Conservation (phyloP, 495 filamentous ascomycete species). For the Chaetomidium leptoderma region DNA sequence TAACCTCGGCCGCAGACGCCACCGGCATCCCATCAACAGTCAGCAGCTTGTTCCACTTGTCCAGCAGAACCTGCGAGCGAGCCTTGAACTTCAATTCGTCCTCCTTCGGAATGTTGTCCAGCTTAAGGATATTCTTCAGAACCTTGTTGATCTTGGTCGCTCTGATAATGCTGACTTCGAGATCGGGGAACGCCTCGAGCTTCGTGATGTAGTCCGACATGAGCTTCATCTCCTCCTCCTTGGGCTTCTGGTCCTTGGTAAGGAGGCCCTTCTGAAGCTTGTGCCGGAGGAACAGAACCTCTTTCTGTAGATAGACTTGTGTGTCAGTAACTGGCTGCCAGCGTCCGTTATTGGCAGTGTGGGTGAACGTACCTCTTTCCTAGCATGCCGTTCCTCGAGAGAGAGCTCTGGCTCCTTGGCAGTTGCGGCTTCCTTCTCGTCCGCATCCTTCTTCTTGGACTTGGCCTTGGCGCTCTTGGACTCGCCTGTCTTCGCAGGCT, state of each 20-base stretch:
- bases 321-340: slow-evolving; percentile 12
- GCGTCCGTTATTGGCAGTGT: neutral
- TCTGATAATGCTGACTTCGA: slow-evolving; percentile 81
- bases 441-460: slow-evolving; percentile 59
- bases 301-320: slow-evolving; percentile 50
- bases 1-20: slow-evolving; percentile 10
- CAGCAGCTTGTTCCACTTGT: slow-evolving; percentile 79
- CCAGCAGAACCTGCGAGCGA: slow-evolving; percentile 66
- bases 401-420: slow-evolving; percentile 50
- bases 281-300: slow-evolving; percentile 80
- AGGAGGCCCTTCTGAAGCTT: slow-evolving; percentile 89
- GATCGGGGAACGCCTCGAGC: slow-evolving; percentile 70
- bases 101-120: slow-evolving; percentile 74
- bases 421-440: slow-evolving; percentile 50
- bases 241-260: slow-evolving; percentile 70
- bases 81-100: slow-evolving; percentile 80
- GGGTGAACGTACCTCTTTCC: slow-evolving; percentile 65
- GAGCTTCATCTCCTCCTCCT: slow-evolving; percentile 79
- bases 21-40: slow-evolving; percentile 44
- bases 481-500: slow-evolving; percentile 49
- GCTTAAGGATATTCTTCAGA: slow-evolving; percentile 81
- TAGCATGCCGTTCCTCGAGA: slow-evolving; percentile 42
- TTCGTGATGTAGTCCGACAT: slow-evolving; percentile 79
- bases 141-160: slow-evolving; percentile 93
- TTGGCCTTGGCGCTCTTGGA: slow-evolving; percentile 60